Base-by-base conservation (phyloP, 2,329 filamentous ascomycete species). In the Diaporthe aspalathi region DNA sequence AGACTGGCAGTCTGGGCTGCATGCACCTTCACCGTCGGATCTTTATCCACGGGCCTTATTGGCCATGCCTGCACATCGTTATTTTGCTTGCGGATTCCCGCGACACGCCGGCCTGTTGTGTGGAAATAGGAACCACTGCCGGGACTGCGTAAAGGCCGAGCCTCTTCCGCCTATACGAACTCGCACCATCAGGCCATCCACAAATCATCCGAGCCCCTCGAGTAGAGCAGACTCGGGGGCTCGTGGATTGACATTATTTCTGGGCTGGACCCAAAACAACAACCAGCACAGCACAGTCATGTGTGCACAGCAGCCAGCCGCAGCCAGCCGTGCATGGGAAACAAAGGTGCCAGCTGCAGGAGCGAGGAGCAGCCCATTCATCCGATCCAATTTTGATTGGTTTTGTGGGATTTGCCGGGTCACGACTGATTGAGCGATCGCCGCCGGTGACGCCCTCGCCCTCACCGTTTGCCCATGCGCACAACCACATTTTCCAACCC, bases 361-460 rank as follows among this genome's bases (percentile, higher is more conserved):
- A 38, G 29, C 38, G 60, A 65, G 60, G 60, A 65, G 60, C 60
- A 29, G 45, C 49, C 60, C 45, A 38, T 24, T 50, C 27, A 63
- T 63, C 57, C 52, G 65, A 45, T 20, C 35, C 17, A n/a, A 29
- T 24, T n/a, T 20, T 49, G 43, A 62, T 50, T 50, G 53, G 24
- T 38, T 38, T 29, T 20, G 29, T 68, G 35, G n/a, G 52, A 66
- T 27, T 43, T 43, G 62, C 40, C 40, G 35, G 50, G n/a, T n/a
- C 27, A 24, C 2, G 54, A 40, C 35, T 47, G 53, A 50, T 62
- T 40, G 54, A 57, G 68, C 22, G 52, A 38, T 53, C 62, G 53
- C 38, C 71, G 49, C 52, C 53, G 45, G 50, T 60, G 43, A 68
- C 67, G 53, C 67, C 67, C 43, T 68, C 53, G 60, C 67, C 53